Percentiles rank a stretch among this genome's conserved stretches.
These are phyloP conservation scores for Daldinia sp. DNA, from an alignment of 2,329 filamentous ascomycete genomes.

Conservation along the genomic window DNA sequence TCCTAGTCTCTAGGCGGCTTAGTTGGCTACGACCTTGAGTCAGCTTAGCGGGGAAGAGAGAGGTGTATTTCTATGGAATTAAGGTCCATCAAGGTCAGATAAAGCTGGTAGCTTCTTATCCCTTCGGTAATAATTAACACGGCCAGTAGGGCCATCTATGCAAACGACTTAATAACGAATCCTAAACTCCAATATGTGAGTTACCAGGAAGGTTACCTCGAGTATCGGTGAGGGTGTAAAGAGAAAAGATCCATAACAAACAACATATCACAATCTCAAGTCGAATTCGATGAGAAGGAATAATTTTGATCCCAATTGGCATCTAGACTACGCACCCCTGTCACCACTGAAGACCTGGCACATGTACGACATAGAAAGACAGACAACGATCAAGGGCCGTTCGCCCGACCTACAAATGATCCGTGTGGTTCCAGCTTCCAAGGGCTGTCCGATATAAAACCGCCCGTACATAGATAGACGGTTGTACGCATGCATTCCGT, in stretches of 20 bases:
- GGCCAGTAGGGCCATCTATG: slow-evolving; percentile 1
- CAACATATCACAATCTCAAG: slow-evolving; percentile 1
- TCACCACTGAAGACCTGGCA: slow-evolving; percentile 20
- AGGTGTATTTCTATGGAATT: slow-evolving; percentile 11
- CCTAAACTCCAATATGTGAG: neutral
- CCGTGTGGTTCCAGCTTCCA: slow-evolving; percentile 10
- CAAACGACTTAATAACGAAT: neutral
- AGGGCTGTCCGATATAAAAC: slow-evolving; percentile 40
- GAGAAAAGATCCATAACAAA: neutral
- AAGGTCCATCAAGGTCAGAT: slow-evolving; percentile 27
- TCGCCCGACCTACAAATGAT: slow-evolving; percentile 33
- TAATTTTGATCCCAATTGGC: slow-evolving; percentile 21
- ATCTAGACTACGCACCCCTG: slow-evolving; percentile 23
- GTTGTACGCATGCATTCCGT: slow-evolving; percentile 7
- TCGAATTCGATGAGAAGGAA: neutral
- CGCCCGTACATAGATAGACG: slow-evolving; percentile 27
- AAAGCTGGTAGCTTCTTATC: slow-evolving; percentile 1
- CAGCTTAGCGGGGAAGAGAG: slow-evolving; percentile 30
- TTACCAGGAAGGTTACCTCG: neutral
- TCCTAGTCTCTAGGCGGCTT: slow-evolving; percentile 40
- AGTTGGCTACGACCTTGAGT: slow-evolving; percentile 40
- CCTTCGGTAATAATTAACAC: slow-evolving; percentile 3
- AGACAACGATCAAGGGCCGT: slow-evolving; percentile 37
- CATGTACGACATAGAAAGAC: slow-evolving; percentile 36
- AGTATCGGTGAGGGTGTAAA: slow-evolving; percentile 11